phyloP scores from a whole-genome alignment of 129 eudicot genomes.

The carrot (Daucus carota) region DNA sequence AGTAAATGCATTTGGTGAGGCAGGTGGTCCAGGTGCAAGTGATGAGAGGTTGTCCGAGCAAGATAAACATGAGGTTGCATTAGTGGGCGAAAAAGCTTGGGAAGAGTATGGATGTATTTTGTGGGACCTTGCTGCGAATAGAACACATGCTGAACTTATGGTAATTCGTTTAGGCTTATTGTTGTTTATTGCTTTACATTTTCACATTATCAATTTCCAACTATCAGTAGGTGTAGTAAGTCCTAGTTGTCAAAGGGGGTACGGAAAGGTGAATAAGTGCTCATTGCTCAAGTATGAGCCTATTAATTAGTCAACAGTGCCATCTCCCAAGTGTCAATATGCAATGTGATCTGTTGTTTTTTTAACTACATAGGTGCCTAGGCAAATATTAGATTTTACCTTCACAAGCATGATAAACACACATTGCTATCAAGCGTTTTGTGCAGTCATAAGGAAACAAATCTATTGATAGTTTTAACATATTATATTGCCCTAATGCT shows the following conservation, averaged over 20 bases:
- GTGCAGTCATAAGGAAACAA: neutral
- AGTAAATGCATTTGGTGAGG: constrained; percentile 15
- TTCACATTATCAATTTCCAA: neutral
- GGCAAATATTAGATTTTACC: neutral
- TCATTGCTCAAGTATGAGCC: too few relatives aligned
- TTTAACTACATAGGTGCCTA: neutral
- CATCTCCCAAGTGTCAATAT: neutral
- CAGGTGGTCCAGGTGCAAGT: constrained; percentile 11
- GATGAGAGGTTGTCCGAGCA: constrained; percentile 17
- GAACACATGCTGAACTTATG: constrained; percentile 85
- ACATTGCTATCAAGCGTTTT: neutral
- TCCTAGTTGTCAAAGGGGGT: neutral
- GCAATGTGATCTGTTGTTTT: neutral
- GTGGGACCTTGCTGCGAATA: constrained; percentile 88
- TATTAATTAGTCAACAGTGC: too few relatives aligned
- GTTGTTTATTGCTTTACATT: neutral
- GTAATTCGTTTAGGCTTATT: constrained; percentile 24
- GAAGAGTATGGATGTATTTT: constrained; percentile 88
- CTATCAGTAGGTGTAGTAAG: neutral
- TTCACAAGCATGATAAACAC: neutral
- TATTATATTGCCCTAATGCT: neutral
- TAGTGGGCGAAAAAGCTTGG: constrained; percentile 56
- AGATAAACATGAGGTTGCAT: constrained; percentile 19
- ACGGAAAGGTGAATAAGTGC: too few relatives aligned
- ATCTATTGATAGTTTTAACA: neutral